Percentiles rank a stretch among this genome's conserved stretches.
Conservation (phyloP, 2,329 filamentous ascomycete species). For the Fusarium redolens region DNA sequence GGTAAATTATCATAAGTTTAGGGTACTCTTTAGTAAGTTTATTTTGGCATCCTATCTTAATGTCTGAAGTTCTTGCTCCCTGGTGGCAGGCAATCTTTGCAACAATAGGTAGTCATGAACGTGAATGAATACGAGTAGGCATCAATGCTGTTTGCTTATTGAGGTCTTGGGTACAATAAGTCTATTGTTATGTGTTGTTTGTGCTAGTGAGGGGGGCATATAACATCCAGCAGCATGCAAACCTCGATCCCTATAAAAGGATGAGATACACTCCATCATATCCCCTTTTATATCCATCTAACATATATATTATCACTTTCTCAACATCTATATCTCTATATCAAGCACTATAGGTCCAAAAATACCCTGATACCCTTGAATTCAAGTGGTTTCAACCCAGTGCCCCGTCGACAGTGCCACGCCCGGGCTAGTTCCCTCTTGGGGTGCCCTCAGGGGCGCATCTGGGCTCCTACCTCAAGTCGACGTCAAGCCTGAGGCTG, state of each 20-base stretch:
- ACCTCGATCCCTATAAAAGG: background rate
- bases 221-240: background rate
- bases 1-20: fast-evolving
- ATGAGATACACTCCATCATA: too few relatives aligned
- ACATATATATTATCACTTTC: fast-evolving
- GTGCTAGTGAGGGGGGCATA: fast-evolving
- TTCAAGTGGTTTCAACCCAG: background rate
- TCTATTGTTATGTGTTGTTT: fast-evolving
- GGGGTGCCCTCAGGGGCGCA: background rate
- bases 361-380: fast-evolving
- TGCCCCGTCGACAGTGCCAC: background rate
- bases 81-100: background rate
- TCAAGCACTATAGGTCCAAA: fast-evolving
- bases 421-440: background rate
- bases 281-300: background rate
- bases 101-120: background rate
- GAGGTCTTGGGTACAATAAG: fast-evolving
- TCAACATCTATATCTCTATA: fast-evolving
- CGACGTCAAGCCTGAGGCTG: background rate
- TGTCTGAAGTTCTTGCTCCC: fast-evolving
- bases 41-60: fast-evolving
- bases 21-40: fast-evolving
- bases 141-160: background rate
- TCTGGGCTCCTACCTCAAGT: background rate
- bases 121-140: background rate